Evolutionary conservation across 2,329 filamentous ascomycete genomes (phyloP), one percentile per base, ranked within the genome.

Genomic region (Huntiella savannae): DNA sequence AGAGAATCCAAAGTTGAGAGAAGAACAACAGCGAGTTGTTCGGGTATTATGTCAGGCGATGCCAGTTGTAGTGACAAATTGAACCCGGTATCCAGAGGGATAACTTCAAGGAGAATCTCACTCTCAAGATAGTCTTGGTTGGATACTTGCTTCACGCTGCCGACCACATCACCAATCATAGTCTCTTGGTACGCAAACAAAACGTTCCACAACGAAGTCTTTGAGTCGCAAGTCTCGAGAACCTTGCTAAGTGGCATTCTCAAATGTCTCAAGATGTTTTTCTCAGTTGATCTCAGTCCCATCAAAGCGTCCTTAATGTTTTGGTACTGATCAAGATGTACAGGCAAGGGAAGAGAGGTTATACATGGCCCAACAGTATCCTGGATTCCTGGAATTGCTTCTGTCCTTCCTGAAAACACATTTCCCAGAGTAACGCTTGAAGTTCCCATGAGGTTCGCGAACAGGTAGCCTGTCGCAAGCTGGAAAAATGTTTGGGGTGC

Each of bases 171-270:
- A 62, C 55, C 56, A 2, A 53, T 52, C 1, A 80, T 63, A 0
- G 78, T 81, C 55, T 93, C 79, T 54, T 95, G 87, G 67, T 87
- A 95, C 0, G 87, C 77, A 54, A 93, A 79, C 0, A 94, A 63
- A 1, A 78, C 70, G 53, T 93, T 82, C 53, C 88, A 94, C 0
- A 93, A 60, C 52, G 71, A 74, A 54, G 75, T 79, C 7, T 28
- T 28, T 1, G 22, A 28, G 22, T 8, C 22, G 4, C 22, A 28
- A 10, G 10, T 16, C 32, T 43, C 40, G 7, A 28, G 28, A 52
- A 94, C 82, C 2, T 85, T 75, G 1, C 73, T 63, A 2, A 92
- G 65, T 0, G 83, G 69, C 4, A 86, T 55, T 1, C 64, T 63
- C 16, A 71, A 71, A 56, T 88, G 68, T 12, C 73, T 67, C 44